Evolutionary conservation across 2,329 filamentous ascomycete species (phyloP).

Genomic region (Aspergillus ibericus): DNA sequence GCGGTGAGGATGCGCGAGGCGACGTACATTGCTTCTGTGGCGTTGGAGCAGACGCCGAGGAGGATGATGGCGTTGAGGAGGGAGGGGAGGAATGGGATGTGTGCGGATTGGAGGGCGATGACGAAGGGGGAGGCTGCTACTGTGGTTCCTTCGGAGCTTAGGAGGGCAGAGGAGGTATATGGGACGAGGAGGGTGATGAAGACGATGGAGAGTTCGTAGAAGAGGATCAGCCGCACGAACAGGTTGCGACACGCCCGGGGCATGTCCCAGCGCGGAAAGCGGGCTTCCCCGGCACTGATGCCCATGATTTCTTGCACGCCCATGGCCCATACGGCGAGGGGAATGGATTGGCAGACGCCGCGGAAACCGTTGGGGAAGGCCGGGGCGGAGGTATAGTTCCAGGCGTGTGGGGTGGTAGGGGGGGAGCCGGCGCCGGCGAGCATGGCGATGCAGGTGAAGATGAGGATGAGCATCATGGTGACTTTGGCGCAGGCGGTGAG

Average conservation of each 20-base stretch:
- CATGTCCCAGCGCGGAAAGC: conserved; percentile 1
- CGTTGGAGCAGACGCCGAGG: conserved; percentile 1
- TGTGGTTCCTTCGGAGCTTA: neutral
- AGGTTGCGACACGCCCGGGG: conserved; percentile 1
- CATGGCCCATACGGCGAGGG: conserved; percentile 2
- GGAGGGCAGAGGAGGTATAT: neutral
- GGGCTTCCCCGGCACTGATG: neutral
- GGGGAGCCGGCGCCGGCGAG: neutral
- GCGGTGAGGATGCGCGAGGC: conserved; percentile 3
- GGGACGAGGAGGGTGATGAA: conserved; percentile 5
- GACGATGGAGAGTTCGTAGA: conserved; percentile 1
- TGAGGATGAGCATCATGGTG: conserved; percentile 4
- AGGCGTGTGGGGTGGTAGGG: neutral
- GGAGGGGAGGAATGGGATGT: conserved; percentile 1
- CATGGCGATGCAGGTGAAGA: neutral
- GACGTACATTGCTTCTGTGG: conserved; percentile 6
- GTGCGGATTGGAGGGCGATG: conserved; percentile 3
- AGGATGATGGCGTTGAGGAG: conserved; percentile 9
- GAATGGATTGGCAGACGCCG: neutral
- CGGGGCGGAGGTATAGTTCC: neutral
- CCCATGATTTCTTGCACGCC: conserved; percentile 5
- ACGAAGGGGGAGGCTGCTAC: conserved; percentile 4
- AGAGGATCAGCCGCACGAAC: neutral
- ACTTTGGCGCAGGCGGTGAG: conserved; percentile 4
- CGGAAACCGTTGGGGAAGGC: conserved; percentile 4